Base-by-base conservation (phyloP, 805 yeast species). In the Cyberlindnera mrakii region DNA sequence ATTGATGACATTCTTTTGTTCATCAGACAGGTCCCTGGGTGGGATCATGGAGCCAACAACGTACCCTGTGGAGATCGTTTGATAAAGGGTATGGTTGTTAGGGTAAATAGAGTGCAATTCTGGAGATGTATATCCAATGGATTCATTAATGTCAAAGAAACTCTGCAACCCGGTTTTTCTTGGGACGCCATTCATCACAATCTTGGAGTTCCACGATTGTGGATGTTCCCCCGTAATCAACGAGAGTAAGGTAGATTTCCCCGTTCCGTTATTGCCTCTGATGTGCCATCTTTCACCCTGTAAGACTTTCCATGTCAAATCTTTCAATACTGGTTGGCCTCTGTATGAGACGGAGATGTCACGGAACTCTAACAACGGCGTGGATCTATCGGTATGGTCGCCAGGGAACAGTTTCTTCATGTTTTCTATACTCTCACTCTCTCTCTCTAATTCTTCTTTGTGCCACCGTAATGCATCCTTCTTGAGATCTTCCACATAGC, bases 191-290 rank as follows among this genome's bases (percentile, higher is more conserved):
- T 83, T 72, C 37, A 88, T 67, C 7, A 67, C 63, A 18, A 93
- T 72, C 18, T 74, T 77, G 5, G 78, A 72, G 51, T 78, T 82
- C 98, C 98, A 91, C 2, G 96, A 82, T 63, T 91, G 96, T 1
- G 99, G 99, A 59, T 91, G 99, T 54, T 91, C 99, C 4, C 96
- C 89, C 0, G 96, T 89, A 25, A 91, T 70, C 37, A 93, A 61
- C 2, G 97, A 78, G 14, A 93, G 63, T 19, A 91, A 64, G 0
- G 99, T 93, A 2, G 96, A 85, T 60, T 91, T 91, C 0, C 99
- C 99, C 0, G 95, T 75, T 1, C 99, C 99, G 52, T 93, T 91
- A 45, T 79, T 77, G 3, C 99, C 99, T 44, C 83, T 68, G 27
- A 91, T 71, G 58, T 93, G 95, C 95, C 97, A 88, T 55, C 77